Conservation (phyloP, 148 eudicot species). For the Gaultheria prostrata region DNA sequence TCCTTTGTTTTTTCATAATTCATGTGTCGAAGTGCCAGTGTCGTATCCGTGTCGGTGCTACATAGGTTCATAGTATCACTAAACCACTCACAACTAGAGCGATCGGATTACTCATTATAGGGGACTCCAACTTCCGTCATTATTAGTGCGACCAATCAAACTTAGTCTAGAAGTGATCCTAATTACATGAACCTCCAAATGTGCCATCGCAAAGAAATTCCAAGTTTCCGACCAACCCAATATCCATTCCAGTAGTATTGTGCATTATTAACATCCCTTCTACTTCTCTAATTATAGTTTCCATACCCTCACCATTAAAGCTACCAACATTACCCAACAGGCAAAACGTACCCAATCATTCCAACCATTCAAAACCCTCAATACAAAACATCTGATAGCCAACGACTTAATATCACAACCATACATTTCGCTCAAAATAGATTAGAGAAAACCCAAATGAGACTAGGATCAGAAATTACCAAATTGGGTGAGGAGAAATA, state of each 20-base stretch:
- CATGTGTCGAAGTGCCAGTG: background rate
- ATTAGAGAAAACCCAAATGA: slow-evolving; percentile 14
- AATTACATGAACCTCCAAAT: background rate
- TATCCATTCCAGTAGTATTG: background rate
- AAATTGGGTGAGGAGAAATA: slow-evolving; percentile 52
- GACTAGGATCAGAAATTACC: slow-evolving; percentile 40
- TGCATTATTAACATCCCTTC: background rate
- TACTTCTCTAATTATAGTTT: background rate
- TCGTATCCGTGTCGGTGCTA: too few relatives aligned
- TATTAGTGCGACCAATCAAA: background rate
- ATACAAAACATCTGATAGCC: background rate
- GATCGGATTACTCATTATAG: background rate
- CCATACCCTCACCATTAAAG: background rate
- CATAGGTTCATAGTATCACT: background rate
- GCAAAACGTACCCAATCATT: background rate
- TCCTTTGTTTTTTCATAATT: background rate
- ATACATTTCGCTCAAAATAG: background rate
- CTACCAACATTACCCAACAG: background rate
- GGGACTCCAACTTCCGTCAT: background rate
- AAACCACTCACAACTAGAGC: background rate
- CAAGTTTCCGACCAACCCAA: background rate
- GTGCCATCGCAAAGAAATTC: background rate
- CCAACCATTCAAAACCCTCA: background rate
- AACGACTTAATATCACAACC: background rate
- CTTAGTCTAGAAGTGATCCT: background rate